Percentiles rank a stretch among this genome's conserved stretches.
phyloP scores from a whole-genome alignment of 208 protist species.

The Endotrypanum monterogeii region DNA sequence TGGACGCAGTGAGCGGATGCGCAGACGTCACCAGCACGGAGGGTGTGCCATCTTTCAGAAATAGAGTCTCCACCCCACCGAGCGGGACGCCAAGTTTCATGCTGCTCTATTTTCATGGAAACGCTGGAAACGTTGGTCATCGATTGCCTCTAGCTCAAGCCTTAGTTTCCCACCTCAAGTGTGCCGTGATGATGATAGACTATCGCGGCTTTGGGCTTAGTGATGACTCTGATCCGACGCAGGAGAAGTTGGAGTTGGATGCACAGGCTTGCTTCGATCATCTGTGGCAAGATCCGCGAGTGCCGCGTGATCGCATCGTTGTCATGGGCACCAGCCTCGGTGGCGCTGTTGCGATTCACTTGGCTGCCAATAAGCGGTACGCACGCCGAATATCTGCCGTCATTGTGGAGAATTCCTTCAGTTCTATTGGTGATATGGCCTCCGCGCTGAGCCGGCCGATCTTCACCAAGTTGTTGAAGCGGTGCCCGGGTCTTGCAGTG shows the following conservation, averaged over 20 bases:
- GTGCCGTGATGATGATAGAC: constrained; percentile 88
- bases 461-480: constrained; percentile 15
- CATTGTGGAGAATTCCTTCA: constrained; percentile 94
- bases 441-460: constrained; percentile 33
- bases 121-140: constrained; percentile 92
- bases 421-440: constrained; percentile 85
- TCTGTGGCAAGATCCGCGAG: constrained; percentile 53
- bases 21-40: neutral
- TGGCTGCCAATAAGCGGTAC: constrained; percentile 59
- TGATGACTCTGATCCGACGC: constrained; percentile 46
- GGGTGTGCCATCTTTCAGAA: neutral
- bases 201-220: constrained; percentile 92
- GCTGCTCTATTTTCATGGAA: constrained; percentile 93
- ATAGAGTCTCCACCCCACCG: neutral
- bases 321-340: constrained; percentile 92
- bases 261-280: constrained; percentile 85
- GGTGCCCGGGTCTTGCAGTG: constrained; percentile 24
- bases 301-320: constrained; percentile 77
- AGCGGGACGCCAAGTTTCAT: constrained; percentile 37
- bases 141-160: constrained; percentile 68
- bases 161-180: constrained; percentile 50
- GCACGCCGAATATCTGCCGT: constrained; percentile 55
- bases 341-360: constrained; percentile 84
- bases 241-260: constrained; percentile 83
- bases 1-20: neutral